Evolutionary conservation across 441 rosid species (phyloP).

Genomic region (Croton setiger): DNA sequence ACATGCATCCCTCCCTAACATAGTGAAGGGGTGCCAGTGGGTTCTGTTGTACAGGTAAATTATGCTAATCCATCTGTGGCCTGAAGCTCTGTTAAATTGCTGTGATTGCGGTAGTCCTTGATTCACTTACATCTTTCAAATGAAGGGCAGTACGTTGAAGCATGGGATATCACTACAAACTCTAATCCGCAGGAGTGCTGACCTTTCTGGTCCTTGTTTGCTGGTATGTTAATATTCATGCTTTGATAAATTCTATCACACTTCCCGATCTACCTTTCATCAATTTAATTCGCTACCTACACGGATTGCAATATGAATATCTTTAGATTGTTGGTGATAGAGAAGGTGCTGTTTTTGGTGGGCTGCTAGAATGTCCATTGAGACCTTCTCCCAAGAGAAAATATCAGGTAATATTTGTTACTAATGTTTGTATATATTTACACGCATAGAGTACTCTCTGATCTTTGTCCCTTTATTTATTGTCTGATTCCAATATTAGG

Average conservation of each 20-base stretch:
- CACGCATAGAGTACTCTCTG: slow-evolving; percentile 7
- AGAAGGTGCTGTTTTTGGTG: slow-evolving; percentile 89
- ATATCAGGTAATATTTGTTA: slow-evolving; percentile 56
- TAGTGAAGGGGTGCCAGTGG: slow-evolving; percentile 89
- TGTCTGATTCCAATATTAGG: slow-evolving; percentile 39
- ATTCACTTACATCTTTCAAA: slow-evolving; percentile 40
- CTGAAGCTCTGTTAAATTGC: slow-evolving; percentile 12
- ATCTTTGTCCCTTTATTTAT: slow-evolving; percentile 8
- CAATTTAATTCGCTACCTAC: neutral
- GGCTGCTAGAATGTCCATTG: slow-evolving; percentile 76
- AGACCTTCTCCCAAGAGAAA: slow-evolving; percentile 83
- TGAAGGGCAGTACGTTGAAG: slow-evolving; percentile 98
- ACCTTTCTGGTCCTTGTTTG: slow-evolving; percentile 78
- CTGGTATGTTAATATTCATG: slow-evolving; percentile 46
- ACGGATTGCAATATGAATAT: slow-evolving; percentile 25
- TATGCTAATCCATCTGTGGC: slow-evolving; percentile 16
- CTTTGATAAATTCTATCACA: neutral
- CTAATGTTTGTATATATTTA: neutral
- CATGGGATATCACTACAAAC: slow-evolving; percentile 97
- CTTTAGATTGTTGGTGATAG: slow-evolving; percentile 78
- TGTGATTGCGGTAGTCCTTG: slow-evolving; percentile 26
- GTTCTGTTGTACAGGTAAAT: slow-evolving; percentile 79
- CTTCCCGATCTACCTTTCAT: neutral
- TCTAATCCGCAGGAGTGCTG: slow-evolving; percentile 76
- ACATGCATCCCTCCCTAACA: slow-evolving; percentile 73